Base-by-base conservation (phyloP, 495 filamentous ascomycete species). In the Lasiosphaeria ovina region DNA sequence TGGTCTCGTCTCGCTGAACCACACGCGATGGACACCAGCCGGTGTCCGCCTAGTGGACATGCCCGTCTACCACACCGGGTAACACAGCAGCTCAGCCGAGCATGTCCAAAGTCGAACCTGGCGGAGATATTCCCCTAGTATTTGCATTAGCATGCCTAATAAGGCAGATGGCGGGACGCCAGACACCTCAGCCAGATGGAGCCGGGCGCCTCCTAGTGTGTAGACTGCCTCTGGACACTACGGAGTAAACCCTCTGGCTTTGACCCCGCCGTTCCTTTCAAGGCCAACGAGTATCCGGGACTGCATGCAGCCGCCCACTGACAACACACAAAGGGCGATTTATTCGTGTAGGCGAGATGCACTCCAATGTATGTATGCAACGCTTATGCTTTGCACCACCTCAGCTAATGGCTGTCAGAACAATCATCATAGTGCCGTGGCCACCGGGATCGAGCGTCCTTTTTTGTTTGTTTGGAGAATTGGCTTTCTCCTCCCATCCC, bases 271-370 rank as follows among this genome's bases (percentile, higher is more conserved):
- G 44, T 8, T 47, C 12, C 11, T 11, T 47, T n/a, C 44, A 47
- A 3, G 2, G 16, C 44, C 6, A 14, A n/a, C 6, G 44, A 14
- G 44, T 11, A n/a, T 14, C 44, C 12, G 12, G 8, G 14, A 14
- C 38, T 42, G 44, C 49, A 51, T 51, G 49, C 49, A 35, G 49
- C 49, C 6, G n/a, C 17, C 49, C 49, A 24, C 3, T 51, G 31
- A 17, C 32, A 35, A 32, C 11, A 51, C 49, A 51, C 32, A 47
- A n/a, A 5, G 44, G 6, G 5, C 44, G 44, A 11, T 47, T 11
- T 47, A 47, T 42, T 24, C 24, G 24, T 24, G 24, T 24, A 24
- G 24, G 24, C 24, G 24, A 24, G 24, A 24, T 24, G 24, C 24
- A 24, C 24, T 24, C 8, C 44, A 47, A 11, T 14, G 16, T 4